A percentile compares a stretch with the other conserved stretches of the same genome.
Evolutionary conservation across 345 rosid genomes (phyloP).

Genomic region (Lepidium aucheri): DNA sequence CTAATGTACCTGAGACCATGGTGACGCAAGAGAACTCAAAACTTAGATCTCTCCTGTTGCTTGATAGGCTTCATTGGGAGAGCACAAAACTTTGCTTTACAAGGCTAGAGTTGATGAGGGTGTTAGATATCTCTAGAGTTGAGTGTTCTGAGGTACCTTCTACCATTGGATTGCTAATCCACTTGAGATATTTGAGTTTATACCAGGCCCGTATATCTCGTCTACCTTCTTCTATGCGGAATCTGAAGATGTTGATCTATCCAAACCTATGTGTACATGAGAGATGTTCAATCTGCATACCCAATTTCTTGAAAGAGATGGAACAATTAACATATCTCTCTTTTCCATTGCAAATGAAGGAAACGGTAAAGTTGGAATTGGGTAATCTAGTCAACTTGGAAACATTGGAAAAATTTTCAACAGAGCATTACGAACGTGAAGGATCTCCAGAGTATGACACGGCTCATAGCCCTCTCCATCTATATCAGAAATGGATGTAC

Average conservation of each 20-base stretch:
- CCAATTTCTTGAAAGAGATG: conserved; percentile 9
- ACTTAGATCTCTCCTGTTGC: too few relatives aligned
- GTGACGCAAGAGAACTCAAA: too few relatives aligned
- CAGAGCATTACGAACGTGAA: not conserved
- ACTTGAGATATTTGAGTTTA: conserved; percentile 25
- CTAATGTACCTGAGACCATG: too few relatives aligned
- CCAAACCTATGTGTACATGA: not conserved
- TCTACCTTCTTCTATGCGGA: conserved; percentile 7
- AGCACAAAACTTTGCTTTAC: too few relatives aligned
- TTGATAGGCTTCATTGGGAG: too few relatives aligned
- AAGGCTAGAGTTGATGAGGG: conserved; percentile 15
- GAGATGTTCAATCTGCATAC: not conserved
- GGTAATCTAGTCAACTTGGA: conserved; percentile 7
- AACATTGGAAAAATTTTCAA: not conserved
- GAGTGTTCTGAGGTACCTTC: too few relatives aligned
- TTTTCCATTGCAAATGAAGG: not conserved
- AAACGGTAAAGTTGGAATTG: not conserved
- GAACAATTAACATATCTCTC: not conserved
- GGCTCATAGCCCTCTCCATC: not conserved
- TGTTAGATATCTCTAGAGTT: conserved; percentile 31
- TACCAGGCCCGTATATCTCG: not conserved
- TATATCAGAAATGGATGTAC: not conserved
- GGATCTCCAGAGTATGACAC: not conserved
- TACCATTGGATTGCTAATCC: conserved; percentile 29
- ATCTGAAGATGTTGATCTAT: not conserved